Percentiles rank a stretch among this genome's conserved stretches.
These are phyloP conservation scores for Termitomyces sp. DNA, from an alignment of 768 basidiomycete genomes.

Conservation along the genomic window DNA sequence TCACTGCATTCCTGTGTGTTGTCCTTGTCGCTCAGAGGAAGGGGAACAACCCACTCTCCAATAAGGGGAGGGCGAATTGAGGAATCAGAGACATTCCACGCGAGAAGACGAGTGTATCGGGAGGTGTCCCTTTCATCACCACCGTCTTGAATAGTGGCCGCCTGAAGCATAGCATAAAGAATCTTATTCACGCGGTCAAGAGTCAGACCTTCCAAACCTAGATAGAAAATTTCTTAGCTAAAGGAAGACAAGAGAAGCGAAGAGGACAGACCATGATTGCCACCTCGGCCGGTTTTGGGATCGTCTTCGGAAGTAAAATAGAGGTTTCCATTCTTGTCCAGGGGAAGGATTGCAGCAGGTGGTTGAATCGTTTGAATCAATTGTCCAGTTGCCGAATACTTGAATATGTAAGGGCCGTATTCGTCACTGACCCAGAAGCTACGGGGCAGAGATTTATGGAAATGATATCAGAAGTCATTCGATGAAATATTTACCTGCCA, in stretches of 20 bases:
- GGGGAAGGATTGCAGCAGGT: conserved; percentile 53
- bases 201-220: conserved; percentile 62
- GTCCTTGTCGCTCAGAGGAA: conserved; percentile 45
- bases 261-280: conserved; percentile 45
- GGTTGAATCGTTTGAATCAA: conserved; percentile 58
- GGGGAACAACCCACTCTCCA: conserved; percentile 59
- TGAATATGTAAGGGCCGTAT: conserved; percentile 67
- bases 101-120: conserved; percentile 53
- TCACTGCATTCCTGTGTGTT: conserved; percentile 55
- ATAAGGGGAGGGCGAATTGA: conserved; percentile 32
- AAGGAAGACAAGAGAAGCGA: background rate
- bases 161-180: conserved; percentile 62
- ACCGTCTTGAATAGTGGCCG: conserved; percentile 64
- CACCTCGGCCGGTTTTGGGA: conserved; percentile 49
- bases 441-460: background rate
- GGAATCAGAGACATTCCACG: conserved; percentile 45
- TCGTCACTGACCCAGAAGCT: conserved; percentile 69
- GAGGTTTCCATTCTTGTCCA: conserved; percentile 35
- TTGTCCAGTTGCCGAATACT: conserved; percentile 40
- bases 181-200: conserved; percentile 40
- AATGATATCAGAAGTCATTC: background rate
- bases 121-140: conserved; percentile 42
- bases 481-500: conserved; percentile 41
- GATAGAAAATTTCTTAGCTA: background rate
- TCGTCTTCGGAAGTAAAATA: conserved; percentile 49